Percentiles rank a stretch among this genome's conserved stretches.
phyloP scores from a whole-genome alignment of 495 filamentous ascomycete species.

The Hypoxylon trugodes region DNA sequence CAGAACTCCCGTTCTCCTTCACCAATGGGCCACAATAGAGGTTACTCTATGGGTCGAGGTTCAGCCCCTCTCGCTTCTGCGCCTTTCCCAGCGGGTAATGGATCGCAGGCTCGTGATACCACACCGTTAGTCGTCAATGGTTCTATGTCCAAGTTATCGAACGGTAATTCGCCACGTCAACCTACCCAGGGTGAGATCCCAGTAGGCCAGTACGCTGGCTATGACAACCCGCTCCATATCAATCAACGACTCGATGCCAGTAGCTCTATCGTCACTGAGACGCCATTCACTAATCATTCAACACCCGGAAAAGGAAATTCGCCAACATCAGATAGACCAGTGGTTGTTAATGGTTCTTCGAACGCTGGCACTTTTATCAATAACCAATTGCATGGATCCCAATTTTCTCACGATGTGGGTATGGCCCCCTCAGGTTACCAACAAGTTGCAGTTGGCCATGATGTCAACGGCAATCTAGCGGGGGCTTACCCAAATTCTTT shows the following conservation, averaged over 20 bases:
- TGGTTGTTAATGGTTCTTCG: conserved; percentile 61
- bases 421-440: conserved; percentile 16
- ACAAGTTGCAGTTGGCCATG: conserved; percentile 27
- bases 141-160: conserved; percentile 44
- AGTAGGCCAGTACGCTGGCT: conserved; percentile 37
- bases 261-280: conserved; percentile 32
- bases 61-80: conserved; percentile 48
- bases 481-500: conserved; percentile 29
- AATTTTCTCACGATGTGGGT: conserved; percentile 33
- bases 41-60: conserved; percentile 52
- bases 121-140: conserved; percentile 58
- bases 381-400: conserved; percentile 15
- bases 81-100: conserved; percentile 43
- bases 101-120: conserved; percentile 44
- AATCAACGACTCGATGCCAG: conserved; percentile 42
- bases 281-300: conserved; percentile 24
- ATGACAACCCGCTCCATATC: conserved; percentile 54
- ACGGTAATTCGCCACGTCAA: conserved; percentile 35
- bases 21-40: conserved; percentile 57
- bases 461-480: neutral
- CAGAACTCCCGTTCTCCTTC: conserved; percentile 64
- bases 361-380: conserved; percentile 6
- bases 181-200: conserved; percentile 39
- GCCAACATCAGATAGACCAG: conserved; percentile 49
- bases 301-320: conserved; percentile 37